Conservation (phyloP, 352 stramenopile species). For the Pythium aquatile region DNA sequence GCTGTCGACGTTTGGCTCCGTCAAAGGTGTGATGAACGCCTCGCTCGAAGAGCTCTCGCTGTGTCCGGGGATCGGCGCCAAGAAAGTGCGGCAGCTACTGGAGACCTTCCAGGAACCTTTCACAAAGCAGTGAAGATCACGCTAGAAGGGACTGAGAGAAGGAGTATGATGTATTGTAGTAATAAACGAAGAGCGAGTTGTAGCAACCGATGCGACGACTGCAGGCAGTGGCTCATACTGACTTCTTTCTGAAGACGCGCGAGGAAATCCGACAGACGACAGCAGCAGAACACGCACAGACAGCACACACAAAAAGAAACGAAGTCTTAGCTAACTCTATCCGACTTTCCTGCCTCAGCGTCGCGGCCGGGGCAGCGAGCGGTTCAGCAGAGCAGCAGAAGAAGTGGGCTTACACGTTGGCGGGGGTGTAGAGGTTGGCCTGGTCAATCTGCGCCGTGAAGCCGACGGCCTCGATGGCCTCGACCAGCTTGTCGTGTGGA, state of each 20-base stretch:
- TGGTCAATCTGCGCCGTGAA: conserved; percentile 52
- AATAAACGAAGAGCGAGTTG: neutral
- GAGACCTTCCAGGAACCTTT: conserved; percentile 95
- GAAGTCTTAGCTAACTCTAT: neutral
- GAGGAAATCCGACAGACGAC: neutral
- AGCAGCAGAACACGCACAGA: neutral
- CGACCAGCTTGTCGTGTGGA: conserved; percentile 49
- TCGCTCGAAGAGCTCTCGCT: conserved; percentile 92
- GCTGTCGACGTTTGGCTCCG: conserved; percentile 89
- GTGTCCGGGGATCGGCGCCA: conserved; percentile 92
- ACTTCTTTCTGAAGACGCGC: conserved; percentile 2
- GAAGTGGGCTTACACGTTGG: conserved; percentile 53
- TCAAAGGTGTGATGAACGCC: conserved; percentile 86
- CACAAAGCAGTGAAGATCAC: conserved; percentile 43
- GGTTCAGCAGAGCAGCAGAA: neutral
- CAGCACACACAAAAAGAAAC: conserved; percentile 17
- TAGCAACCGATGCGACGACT: neutral
- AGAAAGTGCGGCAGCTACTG: conserved; percentile 93
- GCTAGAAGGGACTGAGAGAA: neutral
- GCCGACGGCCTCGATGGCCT: conserved; percentile 60
- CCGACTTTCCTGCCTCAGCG: neutral
- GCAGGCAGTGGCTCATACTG: neutral
- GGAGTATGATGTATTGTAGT: conserved; percentile 16
- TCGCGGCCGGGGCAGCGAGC: neutral
- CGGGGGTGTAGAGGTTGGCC: conserved; percentile 32